These are phyloP conservation scores for Cladochytrium replicatum DNA, from an alignment of 192 early-diverging fungal genomes.

Conservation along the genomic window DNA sequence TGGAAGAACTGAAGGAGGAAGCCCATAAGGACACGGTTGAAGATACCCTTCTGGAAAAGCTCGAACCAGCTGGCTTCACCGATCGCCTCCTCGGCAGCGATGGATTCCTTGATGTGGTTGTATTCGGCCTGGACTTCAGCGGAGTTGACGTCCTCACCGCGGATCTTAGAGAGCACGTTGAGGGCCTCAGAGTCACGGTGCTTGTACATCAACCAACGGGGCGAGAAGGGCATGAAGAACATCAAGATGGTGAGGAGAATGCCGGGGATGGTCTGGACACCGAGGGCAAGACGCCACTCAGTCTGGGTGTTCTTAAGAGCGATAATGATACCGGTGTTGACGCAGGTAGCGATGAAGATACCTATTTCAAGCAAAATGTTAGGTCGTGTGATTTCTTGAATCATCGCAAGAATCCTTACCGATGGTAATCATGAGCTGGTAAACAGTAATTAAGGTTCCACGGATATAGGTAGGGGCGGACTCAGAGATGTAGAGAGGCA, in stretches of 20 bases:
- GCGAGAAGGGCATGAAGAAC: conserved; percentile 62
- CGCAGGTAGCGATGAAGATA: conserved; percentile 20
- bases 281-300: conserved; percentile 72
- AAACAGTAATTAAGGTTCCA: conserved; percentile 65
- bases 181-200: conserved; percentile 34
- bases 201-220: conserved; percentile 46
- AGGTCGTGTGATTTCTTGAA: too few species aligned
- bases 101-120: conserved; percentile 39
- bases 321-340: conserved; percentile 41
- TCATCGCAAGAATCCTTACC: too few species aligned
- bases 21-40: conserved; percentile 49
- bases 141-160: conserved; percentile 22
- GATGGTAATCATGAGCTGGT: conserved; percentile 92
- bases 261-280: conserved; percentile 73
- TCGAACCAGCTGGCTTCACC: conserved; percentile 50
- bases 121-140: conserved; percentile 30
- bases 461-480: conserved; percentile 74
- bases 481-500: conserved; percentile 55
- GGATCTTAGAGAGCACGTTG: conserved; percentile 33
- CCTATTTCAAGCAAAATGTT: conserved; percentile 26
- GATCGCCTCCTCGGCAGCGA: conserved; percentile 34
- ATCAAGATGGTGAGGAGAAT: conserved; percentile 55
- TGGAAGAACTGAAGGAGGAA: conserved; percentile 59
- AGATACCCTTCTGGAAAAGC: conserved; percentile 40
- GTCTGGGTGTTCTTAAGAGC: conserved; percentile 26